These are phyloP conservation scores for Protomyces arabidopsidicola DNA, from an alignment of 1,139 yeast species.

Conservation along the genomic window DNA sequence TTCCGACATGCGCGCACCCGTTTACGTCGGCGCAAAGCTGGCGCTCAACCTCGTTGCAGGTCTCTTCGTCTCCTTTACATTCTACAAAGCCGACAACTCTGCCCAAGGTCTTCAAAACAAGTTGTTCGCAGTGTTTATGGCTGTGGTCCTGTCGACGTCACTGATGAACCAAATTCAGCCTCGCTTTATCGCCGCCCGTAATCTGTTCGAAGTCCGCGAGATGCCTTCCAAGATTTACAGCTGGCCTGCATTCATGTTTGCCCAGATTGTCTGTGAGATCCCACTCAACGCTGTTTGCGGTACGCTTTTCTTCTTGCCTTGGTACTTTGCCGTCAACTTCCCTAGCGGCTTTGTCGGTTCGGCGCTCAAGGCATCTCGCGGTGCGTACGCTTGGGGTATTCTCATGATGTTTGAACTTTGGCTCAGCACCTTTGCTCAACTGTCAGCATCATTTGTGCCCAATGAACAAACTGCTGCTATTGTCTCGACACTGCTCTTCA, in stretches of 20 bases:
- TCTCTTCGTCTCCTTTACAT: conserved; percentile 52
- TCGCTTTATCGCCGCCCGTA: conserved; percentile 47
- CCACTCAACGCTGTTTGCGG: conserved; percentile 55
- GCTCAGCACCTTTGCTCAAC: conserved; percentile 52
- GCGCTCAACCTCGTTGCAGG: conserved; percentile 49
- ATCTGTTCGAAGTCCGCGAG: conserved; percentile 60
- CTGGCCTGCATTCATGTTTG: conserved; percentile 53
- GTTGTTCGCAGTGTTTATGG: conserved; percentile 51
- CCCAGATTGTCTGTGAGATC: conserved; percentile 52
- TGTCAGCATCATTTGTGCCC: conserved; percentile 55
- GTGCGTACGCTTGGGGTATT: conserved; percentile 47
- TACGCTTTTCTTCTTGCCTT: conserved; percentile 51
- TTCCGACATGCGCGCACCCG: conserved; percentile 48
- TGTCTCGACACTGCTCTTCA: conserved; percentile 50
- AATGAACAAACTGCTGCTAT: conserved; percentile 61
- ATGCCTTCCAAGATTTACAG: conserved; percentile 62
- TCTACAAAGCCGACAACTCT: conserved; percentile 41
- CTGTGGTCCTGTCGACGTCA: conserved; percentile 50
- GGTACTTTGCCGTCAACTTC: conserved; percentile 58
- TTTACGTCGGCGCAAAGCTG: conserved; percentile 46
- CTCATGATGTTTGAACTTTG: conserved; percentile 54
- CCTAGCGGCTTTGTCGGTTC: conserved; percentile 41
- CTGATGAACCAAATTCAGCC: conserved; percentile 55
- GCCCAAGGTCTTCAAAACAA: conserved; percentile 40
- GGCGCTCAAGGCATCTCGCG: conserved; percentile 42